These are phyloP conservation scores for Podospora didyma DNA, from an alignment of 495 filamentous ascomycete genomes.

Conservation along the genomic window DNA sequence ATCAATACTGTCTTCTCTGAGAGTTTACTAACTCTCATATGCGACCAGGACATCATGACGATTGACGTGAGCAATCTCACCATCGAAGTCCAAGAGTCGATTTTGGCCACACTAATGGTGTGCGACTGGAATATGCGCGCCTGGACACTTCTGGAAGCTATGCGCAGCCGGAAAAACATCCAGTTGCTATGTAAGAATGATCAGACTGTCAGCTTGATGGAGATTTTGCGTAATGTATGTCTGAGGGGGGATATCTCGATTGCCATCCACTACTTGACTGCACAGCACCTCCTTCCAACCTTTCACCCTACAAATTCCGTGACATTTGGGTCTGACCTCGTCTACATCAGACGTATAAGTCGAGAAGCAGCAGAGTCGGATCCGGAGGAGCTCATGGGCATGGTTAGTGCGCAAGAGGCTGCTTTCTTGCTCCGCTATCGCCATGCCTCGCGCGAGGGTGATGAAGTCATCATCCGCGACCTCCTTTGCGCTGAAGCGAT, in stretches of 20 bases:
- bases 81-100: not conserved
- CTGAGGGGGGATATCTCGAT: not conserved
- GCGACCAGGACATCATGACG: not conserved
- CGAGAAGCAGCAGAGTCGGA: too few species aligned
- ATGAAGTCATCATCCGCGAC: too few species aligned
- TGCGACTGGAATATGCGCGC: slow-evolving; percentile 4
- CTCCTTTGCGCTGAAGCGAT: too few species aligned
- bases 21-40: not conserved
- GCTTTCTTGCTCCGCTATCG: too few species aligned
- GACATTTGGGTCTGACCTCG: not conserved
- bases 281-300: not conserved
- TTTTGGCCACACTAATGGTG: not conserved
- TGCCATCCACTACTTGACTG: not conserved
- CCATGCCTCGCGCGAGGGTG: too few species aligned
- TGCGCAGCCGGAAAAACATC: not conserved
- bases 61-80: not conserved
- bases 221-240: not conserved
- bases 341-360: too few species aligned
- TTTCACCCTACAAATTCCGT: not conserved
- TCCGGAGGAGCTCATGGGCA: too few species aligned
- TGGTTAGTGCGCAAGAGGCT: too few species aligned
- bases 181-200: not conserved
- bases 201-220: not conserved
- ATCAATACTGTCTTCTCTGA: not conserved
- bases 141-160: not conserved